Evolutionary conservation across 139 green algal genomes (phyloP), one percentile per base, ranked within the genome.

Genomic region (Micractinium sp.): DNA sequence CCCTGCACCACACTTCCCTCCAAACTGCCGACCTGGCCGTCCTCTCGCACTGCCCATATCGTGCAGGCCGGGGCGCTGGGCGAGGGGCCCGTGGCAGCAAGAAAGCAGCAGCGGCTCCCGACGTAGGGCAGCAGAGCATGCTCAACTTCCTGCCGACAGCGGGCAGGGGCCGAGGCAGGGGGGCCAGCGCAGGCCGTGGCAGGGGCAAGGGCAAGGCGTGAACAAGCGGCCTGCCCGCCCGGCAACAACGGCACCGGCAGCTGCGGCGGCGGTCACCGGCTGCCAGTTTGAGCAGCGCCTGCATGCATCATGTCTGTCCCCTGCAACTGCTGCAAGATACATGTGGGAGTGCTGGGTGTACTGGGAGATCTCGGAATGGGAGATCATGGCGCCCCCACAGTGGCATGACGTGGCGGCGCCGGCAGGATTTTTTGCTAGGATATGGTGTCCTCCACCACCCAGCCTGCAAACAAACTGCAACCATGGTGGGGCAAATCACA

Each of bases 101-200:
- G 39, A 75, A 73, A 33, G 74, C 73, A 12, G 47, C 71, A 1
- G 69, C 84, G 15, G 69, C 69, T 39, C 38, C 69, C 15, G 39
- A 31, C 0, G 33, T 53, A 14, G 75, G 73, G 3, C 85, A 89
- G 86, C 77, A 85, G 76, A 77, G 41, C 33, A 79, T 89, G 60
- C 86, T 89, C 18, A 39, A 22, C 20, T 89, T 89, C 25, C 20
- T 88, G 85, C 71, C 71, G 13, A 38, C 39, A 35, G 74, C 85
- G 14, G 67, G 67, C 22, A 31, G 47, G 9, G 67, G 83, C 66
- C 12, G 84, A 0, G 41, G 84, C n/a, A n/a, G n/a, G n/a, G n/a
- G n/a, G n/a, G n/a, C n/a, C n/a, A n/a, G n/a, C 31, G 33, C 74
- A 27, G 85, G 85, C 0, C n/a, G 82, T 7, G 82, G 82, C 31